Conservation (phyloP, 2,329 filamentous ascomycete genomes). For the Curvularia sp. region DNA sequence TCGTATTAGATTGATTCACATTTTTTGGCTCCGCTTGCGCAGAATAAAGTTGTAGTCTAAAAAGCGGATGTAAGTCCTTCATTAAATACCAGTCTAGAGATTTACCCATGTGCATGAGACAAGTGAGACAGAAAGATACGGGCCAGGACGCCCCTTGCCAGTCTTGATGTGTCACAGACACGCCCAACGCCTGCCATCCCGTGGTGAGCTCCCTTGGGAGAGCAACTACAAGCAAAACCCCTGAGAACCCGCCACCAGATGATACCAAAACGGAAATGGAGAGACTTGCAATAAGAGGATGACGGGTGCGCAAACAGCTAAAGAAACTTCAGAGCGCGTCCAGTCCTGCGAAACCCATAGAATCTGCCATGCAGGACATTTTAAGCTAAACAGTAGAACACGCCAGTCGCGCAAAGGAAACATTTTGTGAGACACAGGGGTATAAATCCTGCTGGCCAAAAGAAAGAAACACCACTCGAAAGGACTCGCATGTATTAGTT, state of each 20-base stretch:
- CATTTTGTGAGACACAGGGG: conserved; percentile 52
- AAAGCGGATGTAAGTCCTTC: conserved; percentile 49
- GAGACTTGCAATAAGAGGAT: conserved; percentile 36
- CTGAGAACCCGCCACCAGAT: conserved; percentile 18
- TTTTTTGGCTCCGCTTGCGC: conserved; percentile 45
- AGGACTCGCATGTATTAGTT: conserved; percentile 42
- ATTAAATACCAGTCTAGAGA: conserved; percentile 53
- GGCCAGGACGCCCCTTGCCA: conserved; percentile 45
- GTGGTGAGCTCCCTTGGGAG: conserved; percentile 19
- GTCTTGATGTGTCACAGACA: conserved; percentile 37
- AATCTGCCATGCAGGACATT: conserved; percentile 39
- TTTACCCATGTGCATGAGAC: conserved; percentile 40
- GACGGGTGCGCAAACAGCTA: conserved; percentile 33
- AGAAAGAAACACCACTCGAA: conserved; percentile 50
- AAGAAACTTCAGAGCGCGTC: conserved; percentile 24
- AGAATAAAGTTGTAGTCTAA: conserved; percentile 47
- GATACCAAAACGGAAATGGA: conserved; percentile 31
- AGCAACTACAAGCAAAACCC: conserved; percentile 22
- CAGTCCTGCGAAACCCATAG: conserved; percentile 33
- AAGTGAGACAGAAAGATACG: conserved; percentile 30
- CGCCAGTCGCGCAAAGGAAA: conserved; percentile 34
- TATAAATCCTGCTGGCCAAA: conserved; percentile 49
- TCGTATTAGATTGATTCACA: conserved; percentile 20
- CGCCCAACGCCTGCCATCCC: conserved; percentile 44
- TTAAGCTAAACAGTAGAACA: conserved; percentile 36